Base-by-base conservation (phyloP, 73 alveolate species). In the Vitrella brassicaformis region DNA sequence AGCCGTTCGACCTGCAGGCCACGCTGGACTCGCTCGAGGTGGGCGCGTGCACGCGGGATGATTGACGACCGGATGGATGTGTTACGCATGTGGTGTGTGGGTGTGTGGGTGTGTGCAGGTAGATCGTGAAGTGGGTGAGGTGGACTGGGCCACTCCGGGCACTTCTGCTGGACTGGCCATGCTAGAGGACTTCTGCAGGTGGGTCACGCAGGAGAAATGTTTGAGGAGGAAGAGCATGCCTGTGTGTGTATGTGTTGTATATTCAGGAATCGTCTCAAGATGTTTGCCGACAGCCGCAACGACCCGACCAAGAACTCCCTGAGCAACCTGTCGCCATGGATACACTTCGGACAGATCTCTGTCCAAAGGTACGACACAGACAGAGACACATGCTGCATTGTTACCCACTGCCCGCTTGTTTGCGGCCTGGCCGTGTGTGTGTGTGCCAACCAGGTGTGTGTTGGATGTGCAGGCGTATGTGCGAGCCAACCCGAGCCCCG, bases 241-340 rank as follows among this genome's bases (percentile, higher is more conserved):
- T 14, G 22, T 14, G 56, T 39, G 56, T 39, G 56, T 39, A 4
- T 14, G 4, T 39, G 56, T 14, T 39, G n/a, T 39, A 14, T 14
- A 4, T 39, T 4, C 56, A 39, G 56, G 14, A 14, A 78, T 47
- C 84, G 84, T n/a, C 78, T 78, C 28, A 64, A 31, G 32, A 25
- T 47, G 47, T 78, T 78, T 45, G 84, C 69, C 45, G n/a, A 28
- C 68, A 47, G n/a, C 47, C 71, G 84, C 67, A 78, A 78, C 25
- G 78, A 78, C 22, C 84, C 84, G 25, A 78, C 66, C 64, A 47
- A 78, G 31, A 65, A 78, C 72, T 4, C 56, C 22, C 56, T 39
- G 56, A 39, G 56, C 56, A 39, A 39, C 25, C 68, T 76, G 76
- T 76, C 83, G 4, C 83, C 83, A 28, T 76, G 76, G 75, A 56